These are phyloP conservation scores for Rossbeevera mucosa DNA, from an alignment of 768 basidiomycete genomes.

Conservation along the genomic window DNA sequence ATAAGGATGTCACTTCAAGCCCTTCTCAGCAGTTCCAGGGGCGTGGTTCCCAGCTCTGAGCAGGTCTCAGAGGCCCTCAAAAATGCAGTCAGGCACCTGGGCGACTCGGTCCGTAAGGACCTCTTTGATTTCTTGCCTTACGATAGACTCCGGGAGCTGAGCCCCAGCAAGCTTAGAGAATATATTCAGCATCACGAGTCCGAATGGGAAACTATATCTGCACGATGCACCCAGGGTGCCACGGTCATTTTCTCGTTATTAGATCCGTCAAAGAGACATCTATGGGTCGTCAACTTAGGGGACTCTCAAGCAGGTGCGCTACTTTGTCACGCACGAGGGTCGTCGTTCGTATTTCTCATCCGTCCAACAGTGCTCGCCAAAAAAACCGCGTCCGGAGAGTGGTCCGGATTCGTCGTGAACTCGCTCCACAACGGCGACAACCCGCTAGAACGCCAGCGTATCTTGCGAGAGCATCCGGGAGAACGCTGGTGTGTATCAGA, in stretches of 20 bases:
- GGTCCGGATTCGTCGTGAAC: slow-evolving; percentile 22
- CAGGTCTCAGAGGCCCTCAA: slow-evolving; percentile 38
- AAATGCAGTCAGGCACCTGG: slow-evolving; percentile 37
- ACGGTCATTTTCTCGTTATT: slow-evolving; percentile 32
- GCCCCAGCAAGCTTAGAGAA: slow-evolving; percentile 37
- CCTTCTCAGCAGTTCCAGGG: slow-evolving; percentile 25
- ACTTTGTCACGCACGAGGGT: not conserved
- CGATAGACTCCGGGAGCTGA: slow-evolving; percentile 33
- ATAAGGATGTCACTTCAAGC: slow-evolving; percentile 37
- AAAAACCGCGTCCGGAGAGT: slow-evolving; percentile 17
- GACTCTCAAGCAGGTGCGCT: slow-evolving; percentile 33
- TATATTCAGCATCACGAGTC: slow-evolving; percentile 35
- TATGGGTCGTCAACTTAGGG: slow-evolving; percentile 34
- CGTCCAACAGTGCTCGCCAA: slow-evolving; percentile 19
- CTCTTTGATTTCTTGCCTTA: slow-evolving; percentile 42
- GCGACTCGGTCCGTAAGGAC: slow-evolving; percentile 40
- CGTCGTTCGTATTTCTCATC: slow-evolving; percentile 4
- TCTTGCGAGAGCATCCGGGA: slow-evolving; percentile 29
- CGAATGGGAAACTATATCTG: slow-evolving; percentile 34
- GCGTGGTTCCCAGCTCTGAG: slow-evolving; percentile 24
- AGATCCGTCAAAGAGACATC: slow-evolving; percentile 25
- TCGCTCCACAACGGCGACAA: slow-evolving; percentile 31
- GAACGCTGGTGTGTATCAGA: slow-evolving; percentile 28
- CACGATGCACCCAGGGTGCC: slow-evolving; percentile 32
- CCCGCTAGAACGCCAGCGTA: slow-evolving; percentile 23